phyloP scores from a whole-genome alignment of 371 early-diverging fungal genomes.

The Paraphysoderma sedebokerense region DNA sequence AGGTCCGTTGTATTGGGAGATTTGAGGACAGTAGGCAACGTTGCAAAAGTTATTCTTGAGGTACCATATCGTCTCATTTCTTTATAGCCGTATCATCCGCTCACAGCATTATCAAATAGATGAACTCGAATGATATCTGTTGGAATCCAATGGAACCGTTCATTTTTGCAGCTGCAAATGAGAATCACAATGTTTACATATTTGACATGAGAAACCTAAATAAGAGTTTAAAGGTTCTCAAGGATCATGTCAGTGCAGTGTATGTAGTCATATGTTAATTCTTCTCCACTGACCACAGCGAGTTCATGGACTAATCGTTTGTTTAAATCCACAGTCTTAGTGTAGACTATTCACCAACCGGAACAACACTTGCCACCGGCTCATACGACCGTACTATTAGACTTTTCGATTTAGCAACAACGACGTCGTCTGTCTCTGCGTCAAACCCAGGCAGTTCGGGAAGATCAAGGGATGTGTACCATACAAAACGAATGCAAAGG shows the following conservation, averaged over 20 bases:
- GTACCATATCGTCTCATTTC: not conserved
- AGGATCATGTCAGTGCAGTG: constrained; percentile 96
- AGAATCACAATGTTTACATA: constrained; percentile 89
- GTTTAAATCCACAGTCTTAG: constrained; percentile 39
- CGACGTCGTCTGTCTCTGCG: too few species aligned
- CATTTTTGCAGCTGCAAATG: constrained; percentile 87
- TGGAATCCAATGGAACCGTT: constrained; percentile 98
- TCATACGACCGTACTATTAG: constrained; percentile 91
- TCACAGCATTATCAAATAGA: constrained; percentile 3
- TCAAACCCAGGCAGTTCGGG: constrained; percentile 57
- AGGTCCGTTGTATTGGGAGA: constrained; percentile 60
- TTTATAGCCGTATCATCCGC: not conserved
- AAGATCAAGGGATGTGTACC: constrained; percentile 89
- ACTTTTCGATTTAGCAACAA: constrained; percentile 58
- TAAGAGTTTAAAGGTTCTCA: constrained; percentile 60
- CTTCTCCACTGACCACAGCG: too few species aligned
- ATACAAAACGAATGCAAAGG: constrained; percentile 95
- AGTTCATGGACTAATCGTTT: not conserved
- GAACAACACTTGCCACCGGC: constrained; percentile 89
- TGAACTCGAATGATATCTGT: constrained; percentile 80
- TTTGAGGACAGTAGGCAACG: not conserved
- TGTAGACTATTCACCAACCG: constrained; percentile 95
- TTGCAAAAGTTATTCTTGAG: too few species aligned
- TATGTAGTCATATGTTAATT: constrained; percentile 16
- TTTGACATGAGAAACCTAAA: constrained; percentile 93